Evolutionary conservation across 371 early-diverging fungal genomes (phyloP), one percentile per base, ranked within the genome.

Genomic region (Massospora cicadina): DNA sequence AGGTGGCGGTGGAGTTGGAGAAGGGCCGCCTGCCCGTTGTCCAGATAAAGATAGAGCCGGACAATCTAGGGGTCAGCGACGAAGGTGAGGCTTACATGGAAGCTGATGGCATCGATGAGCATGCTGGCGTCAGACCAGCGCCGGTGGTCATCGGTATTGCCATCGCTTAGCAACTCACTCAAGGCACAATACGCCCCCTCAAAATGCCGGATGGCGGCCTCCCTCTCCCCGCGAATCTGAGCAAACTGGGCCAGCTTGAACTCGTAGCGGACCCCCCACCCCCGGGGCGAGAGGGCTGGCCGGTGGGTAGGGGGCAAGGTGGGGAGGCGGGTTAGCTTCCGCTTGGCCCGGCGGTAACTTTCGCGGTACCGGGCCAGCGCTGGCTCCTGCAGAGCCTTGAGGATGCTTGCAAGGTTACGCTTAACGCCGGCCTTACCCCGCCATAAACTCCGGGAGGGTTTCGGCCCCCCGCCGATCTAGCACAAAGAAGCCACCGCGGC

Each of bases 201-300:
- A 64, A 86, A 91, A 7, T 84, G 78, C 7, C 54, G 30, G 13
- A 84, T 71, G 0, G 89, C 85, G 2, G 75, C 75, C 26, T 88
- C 88, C 23, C 86, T 77, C 29, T 92, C 91, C 65, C 88, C 88
- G 13, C 84, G 76, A 53, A 84, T 82, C 66, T 89, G 89, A 10
- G 84, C 80, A 67, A 89, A 87, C 29, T 81, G 78, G 2, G 75
- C 90, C 65, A 81, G 70, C 71, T 92, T 92, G 60, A 76, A 82
- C 58, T 92, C 91, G 65, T 90, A 90, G n/a, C 92, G 79, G 3
- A 85, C 63, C 66, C 79, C 74, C 92, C 92, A 91, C 1, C 89
- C 92, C 53, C 74, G 74, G 3, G 76, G 65, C 33, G 79, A 73
- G 17, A 84, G 72, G 10, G 43, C 43, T 10, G 43, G 43, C 0